Percentiles rank a stretch among this genome's conserved stretches.
Conservation (phyloP, 2,329 filamentous ascomycete species). For the Cryphonectria nitschkei region DNA sequence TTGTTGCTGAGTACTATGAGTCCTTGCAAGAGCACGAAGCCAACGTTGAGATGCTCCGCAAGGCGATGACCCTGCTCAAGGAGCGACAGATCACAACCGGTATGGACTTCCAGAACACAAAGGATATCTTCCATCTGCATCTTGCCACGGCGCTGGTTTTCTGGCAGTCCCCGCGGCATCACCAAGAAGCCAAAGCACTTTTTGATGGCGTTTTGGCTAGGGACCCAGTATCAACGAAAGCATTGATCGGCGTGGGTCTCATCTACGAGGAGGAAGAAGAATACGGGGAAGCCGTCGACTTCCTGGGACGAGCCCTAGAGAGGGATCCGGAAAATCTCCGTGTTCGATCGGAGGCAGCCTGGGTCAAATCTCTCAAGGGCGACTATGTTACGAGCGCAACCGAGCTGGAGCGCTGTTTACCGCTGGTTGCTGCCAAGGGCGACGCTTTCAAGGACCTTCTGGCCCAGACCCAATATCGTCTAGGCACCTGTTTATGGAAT, state of each 20-base stretch:
- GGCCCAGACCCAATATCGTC: constrained; percentile 82
- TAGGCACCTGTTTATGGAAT: constrained; percentile 88
- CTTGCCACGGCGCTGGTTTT: constrained; percentile 89
- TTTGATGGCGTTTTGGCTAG: constrained; percentile 81
- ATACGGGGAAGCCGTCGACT: constrained; percentile 78
- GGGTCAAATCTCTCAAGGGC: constrained; percentile 85
- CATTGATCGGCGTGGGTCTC: constrained; percentile 85
- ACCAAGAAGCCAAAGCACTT: constrained; percentile 82
- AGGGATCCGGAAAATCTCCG: constrained; percentile 75
- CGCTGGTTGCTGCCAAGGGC: constrained; percentile 63
- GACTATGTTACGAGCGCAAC: constrained; percentile 69
- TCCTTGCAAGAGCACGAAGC: constrained; percentile 84
- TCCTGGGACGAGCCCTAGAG: constrained; percentile 74
- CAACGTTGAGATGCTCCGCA: constrained; percentile 77
- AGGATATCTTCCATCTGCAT: constrained; percentile 74
- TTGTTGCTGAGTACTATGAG: constrained; percentile 83
- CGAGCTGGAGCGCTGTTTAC: constrained; percentile 72
- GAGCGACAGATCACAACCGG: constrained; percentile 69
- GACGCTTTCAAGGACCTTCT: constrained; percentile 70
- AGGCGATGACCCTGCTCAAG: constrained; percentile 65
- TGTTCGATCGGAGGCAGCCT: constrained; percentile 84
- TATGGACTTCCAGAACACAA: constrained; percentile 67
- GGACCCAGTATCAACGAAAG: constrained; percentile 75
- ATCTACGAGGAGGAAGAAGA: constrained; percentile 94
- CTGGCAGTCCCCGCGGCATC: constrained; percentile 87